Percentiles rank a stretch among this genome's conserved stretches.
These are phyloP conservation scores for Colletotrichum cordylinicola DNA, from an alignment of 2,329 filamentous ascomycete species.

Conservation along the genomic window DNA sequence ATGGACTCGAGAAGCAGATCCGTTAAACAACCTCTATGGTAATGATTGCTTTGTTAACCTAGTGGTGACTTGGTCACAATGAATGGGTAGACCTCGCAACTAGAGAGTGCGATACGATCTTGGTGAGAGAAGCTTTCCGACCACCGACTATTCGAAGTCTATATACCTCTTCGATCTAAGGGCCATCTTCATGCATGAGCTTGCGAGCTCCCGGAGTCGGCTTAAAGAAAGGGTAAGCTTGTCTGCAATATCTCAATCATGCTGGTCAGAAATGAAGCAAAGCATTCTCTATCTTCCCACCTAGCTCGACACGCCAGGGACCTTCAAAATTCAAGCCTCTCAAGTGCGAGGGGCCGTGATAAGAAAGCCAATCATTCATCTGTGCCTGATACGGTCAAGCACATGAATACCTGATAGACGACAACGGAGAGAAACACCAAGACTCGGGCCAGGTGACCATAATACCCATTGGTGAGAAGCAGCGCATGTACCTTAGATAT, in stretches of 20 bases:
- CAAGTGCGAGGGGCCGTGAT: fast-evolving
- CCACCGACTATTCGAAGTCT: background rate
- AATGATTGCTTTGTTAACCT: background rate
- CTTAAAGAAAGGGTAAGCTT: background rate
- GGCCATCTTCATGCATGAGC: fast-evolving
- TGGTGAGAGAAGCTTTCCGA: background rate
- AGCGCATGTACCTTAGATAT: fast-evolving
- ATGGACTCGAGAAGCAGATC: background rate
- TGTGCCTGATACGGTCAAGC: background rate
- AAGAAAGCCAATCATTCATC: background rate
- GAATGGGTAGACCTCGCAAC: background rate
- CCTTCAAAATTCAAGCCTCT: background rate
- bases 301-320: background rate
- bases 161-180: background rate
- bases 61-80: background rate
- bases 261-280: background rate
- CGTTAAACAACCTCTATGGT: background rate
- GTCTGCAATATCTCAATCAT: background rate
- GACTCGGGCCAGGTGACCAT: background rate
- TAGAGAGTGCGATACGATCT: fast-evolving
- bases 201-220: background rate
- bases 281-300: background rate
- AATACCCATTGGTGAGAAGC: background rate
- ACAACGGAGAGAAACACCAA: background rate
- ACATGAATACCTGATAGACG: background rate